Base-by-base conservation (phyloP, 805 yeast species). In the Kazachstania bromeliacearum region DNA sequence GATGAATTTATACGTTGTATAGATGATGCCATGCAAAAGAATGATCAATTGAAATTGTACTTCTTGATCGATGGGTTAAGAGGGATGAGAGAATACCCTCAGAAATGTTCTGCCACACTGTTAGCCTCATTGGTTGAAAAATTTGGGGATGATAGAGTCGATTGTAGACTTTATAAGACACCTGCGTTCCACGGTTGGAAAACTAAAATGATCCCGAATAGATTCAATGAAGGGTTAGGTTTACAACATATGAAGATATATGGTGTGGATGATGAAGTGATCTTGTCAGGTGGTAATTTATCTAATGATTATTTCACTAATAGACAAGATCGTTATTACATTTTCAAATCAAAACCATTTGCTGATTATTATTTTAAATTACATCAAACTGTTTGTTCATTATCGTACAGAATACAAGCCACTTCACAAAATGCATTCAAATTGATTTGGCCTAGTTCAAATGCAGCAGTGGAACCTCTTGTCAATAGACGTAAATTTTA, bases 221-320 rank as follows among this genome's bases (percentile, higher is more conserved):
- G 98, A 43, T 67, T 89, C 44, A 87, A 88, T 58, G 98, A 92
- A 62, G 88, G 94, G 3, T 67, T 72, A 47, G 98, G 98, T 0
- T 68, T 92, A 35, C 98, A 92, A 58, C 98, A 92, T 55, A 92
- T 92, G 97, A 92, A 92, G 57, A 70, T 92, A 20, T 92, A 92
- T 57, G 98, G 98, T 2, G 77, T 88, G 50, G 98, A 92, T 57
- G 76, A 85, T 50, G 95, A 88, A 53, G 75, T 92, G 28, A 71
- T 92, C 14, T 67, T 92, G 22, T 73, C 83, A 13, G 98, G 97
- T 5, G 98, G 98, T 2, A 92, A 92, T 52, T 66, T 92, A 33
- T 85, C 96, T 0, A 66, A 73, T 25, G 98, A 92, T 60, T 92
- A 92, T 59, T 92, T 92, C 60, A 83, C 95, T 3, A 80, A 89